Percentiles rank a stretch among this genome's conserved stretches.
Conservation (phyloP, 2,329 filamentous ascomycete species). For the Aureobasidium pullulans region DNA sequence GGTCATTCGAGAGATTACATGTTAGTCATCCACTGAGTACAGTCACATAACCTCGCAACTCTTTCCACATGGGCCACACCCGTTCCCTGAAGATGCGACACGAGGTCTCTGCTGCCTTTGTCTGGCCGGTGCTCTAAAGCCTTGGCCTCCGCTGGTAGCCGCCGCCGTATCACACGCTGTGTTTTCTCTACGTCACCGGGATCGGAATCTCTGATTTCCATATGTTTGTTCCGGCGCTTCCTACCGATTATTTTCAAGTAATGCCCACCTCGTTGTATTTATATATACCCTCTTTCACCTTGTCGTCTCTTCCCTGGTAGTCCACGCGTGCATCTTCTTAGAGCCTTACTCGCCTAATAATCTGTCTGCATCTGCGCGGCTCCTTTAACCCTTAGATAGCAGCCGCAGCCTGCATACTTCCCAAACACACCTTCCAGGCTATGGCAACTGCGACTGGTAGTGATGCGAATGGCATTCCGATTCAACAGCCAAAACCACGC, state of each 20-base stretch:
- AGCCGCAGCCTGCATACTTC: neutral
- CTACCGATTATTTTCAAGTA: neutral
- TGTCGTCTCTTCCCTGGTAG: neutral
- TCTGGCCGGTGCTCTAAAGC: too few relatives aligned
- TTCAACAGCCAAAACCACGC: constrained; percentile 23
- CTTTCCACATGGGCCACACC: too few relatives aligned
- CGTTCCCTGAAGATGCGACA: too few relatives aligned
- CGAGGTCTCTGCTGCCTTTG: too few relatives aligned
- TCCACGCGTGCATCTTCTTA: neutral
- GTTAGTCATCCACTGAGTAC: too few relatives aligned
- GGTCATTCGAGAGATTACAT: too few relatives aligned
- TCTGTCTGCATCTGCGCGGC: neutral
- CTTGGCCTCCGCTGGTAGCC: neutral
- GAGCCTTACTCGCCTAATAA: neutral
- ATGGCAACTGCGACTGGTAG: constrained; percentile 10
- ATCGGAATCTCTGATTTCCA: neutral
- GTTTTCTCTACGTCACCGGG: neutral
- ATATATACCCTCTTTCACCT: neutral
- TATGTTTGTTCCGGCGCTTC: neutral
- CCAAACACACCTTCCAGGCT: neutral
- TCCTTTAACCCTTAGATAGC: neutral
- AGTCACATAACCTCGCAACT: neutral
- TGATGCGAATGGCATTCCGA: neutral
- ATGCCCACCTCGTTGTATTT: neutral
- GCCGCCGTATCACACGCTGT: neutral